Percentiles rank a stretch among this genome's conserved stretches.
Evolutionary conservation across 176 grass and related monocot species (phyloP).

Genomic region (Triticum aestivum): DNA sequence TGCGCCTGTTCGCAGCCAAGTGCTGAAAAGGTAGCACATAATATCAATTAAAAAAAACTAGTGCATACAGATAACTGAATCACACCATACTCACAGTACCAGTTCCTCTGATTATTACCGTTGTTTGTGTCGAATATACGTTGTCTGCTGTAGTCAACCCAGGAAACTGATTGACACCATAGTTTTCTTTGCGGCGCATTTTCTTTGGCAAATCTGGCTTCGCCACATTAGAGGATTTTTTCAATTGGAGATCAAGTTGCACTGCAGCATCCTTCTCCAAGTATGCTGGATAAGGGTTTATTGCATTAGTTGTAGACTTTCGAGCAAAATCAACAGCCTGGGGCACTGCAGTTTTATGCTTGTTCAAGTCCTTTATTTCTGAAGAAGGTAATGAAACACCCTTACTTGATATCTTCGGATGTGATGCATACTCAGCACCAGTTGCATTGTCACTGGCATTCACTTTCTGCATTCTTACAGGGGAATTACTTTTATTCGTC

Average conservation of each 20-base stretch:
- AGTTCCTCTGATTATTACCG: constrained; percentile 35
- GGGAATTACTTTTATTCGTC: constrained; percentile 30
- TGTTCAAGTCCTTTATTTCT: constrained; percentile 51
- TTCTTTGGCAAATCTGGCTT: constrained; percentile 40
- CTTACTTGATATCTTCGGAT: constrained; percentile 41
- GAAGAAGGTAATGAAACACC: constrained; percentile 36
- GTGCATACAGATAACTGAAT: constrained; percentile 2
- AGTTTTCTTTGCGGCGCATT: constrained; percentile 36
- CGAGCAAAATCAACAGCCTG: constrained; percentile 18
- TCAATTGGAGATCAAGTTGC: constrained; percentile 42
- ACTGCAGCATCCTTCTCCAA: constrained; percentile 40
- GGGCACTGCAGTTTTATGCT: constrained; percentile 26
- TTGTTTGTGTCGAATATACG: constrained; percentile 46
- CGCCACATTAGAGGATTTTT: constrained; percentile 41
- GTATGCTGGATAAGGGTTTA: constrained; percentile 29
- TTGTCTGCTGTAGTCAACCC: constrained; percentile 35
- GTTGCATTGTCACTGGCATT: constrained; percentile 28
- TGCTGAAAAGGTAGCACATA: constrained; percentile 45
- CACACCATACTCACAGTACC: background rate
- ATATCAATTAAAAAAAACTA: constrained; percentile 25
- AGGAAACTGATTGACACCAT: constrained; percentile 31
- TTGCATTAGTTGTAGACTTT: constrained; percentile 38
- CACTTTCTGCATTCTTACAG: constrained; percentile 37
- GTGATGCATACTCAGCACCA: constrained; percentile 22
- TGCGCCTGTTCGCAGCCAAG: constrained; percentile 23